Evolutionary conservation across 140 eudicot genomes (phyloP).

Genomic region (Bidens hawaiensis): DNA sequence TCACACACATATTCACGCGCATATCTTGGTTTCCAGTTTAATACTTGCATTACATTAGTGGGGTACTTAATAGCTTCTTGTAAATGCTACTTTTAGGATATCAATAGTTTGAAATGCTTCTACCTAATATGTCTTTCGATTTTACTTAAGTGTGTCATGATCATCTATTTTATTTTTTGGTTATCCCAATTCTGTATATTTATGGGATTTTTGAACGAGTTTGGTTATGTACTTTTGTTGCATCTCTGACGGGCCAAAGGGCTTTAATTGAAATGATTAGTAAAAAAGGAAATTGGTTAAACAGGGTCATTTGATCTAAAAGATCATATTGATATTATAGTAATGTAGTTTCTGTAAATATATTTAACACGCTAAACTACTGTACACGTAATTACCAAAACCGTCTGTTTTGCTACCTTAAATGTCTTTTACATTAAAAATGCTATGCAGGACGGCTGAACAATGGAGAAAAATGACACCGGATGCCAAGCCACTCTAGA

Average conservation of each 20-base stretch:
- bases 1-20: no score
- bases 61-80: neutral
- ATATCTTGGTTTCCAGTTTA: neutral
- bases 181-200: no score
- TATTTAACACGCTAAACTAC: neutral
- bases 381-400: neutral
- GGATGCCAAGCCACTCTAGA: conserved; percentile 69
- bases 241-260: no score
- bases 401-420: neutral
- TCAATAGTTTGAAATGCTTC: neutral
- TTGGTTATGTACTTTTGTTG: no score
- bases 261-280: neutral
- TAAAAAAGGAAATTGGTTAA: neutral
- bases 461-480: conserved; percentile 66
- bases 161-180: neutral
- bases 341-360: neutral
- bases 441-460: conserved; percentile 28
- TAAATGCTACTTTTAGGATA: neutral
- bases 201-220: no score
- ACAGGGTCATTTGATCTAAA: neutral
- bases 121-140: neutral
- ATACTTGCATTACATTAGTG: neutral
- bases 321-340: neutral
- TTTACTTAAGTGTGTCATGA: neutral
- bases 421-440: neutral